phyloP scores from a whole-genome alignment of 345 rosid genomes.

The Rhizophora mangle region DNA sequence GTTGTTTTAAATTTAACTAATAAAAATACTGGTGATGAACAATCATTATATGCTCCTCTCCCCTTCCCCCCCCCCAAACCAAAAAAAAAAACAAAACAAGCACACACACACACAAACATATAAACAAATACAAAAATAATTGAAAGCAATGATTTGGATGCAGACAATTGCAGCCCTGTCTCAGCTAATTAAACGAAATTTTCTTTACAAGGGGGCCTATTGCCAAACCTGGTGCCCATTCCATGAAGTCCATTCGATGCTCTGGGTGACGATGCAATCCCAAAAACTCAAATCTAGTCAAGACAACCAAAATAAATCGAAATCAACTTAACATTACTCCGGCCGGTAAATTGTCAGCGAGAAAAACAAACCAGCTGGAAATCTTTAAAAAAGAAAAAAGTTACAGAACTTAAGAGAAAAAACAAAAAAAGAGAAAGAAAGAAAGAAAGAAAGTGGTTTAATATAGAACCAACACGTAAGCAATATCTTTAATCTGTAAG shows the following conservation, averaged over 20 bases:
- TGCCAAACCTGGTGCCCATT: slow-evolving; percentile 94
- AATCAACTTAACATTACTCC: slow-evolving; percentile 11
- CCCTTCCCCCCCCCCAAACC: too few relatives aligned
- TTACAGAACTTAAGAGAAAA: too few relatives aligned
- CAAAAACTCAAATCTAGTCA: slow-evolving; percentile 59
- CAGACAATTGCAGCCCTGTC: background rate
- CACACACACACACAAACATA: background rate
- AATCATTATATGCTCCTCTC: background rate
- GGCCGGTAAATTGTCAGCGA: slow-evolving; percentile 4
- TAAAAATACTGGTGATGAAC: background rate
- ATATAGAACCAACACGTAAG: slow-evolving; percentile 60
- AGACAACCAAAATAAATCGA: slow-evolving; percentile 9
- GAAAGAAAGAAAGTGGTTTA: slow-evolving; percentile 7
- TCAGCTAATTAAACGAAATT: background rate
- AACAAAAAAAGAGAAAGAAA: background rate
- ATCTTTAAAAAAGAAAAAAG: background rate
- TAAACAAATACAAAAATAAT: background rate
- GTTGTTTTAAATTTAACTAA: background rate
- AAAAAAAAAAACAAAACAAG: too few relatives aligned
- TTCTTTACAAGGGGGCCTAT: background rate
- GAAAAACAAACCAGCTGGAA: background rate
- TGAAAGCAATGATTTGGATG: slow-evolving; percentile 2
- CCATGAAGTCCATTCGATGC: slow-evolving; percentile 89
- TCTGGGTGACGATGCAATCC: slow-evolving; percentile 88
- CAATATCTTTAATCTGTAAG: slow-evolving; percentile 61